Percentiles rank a stretch among this genome's conserved stretches.
These are phyloP conservation scores for Teratosphaeria gauchensis DNA, from an alignment of 2,329 filamentous ascomycete genomes.

Conservation along the genomic window DNA sequence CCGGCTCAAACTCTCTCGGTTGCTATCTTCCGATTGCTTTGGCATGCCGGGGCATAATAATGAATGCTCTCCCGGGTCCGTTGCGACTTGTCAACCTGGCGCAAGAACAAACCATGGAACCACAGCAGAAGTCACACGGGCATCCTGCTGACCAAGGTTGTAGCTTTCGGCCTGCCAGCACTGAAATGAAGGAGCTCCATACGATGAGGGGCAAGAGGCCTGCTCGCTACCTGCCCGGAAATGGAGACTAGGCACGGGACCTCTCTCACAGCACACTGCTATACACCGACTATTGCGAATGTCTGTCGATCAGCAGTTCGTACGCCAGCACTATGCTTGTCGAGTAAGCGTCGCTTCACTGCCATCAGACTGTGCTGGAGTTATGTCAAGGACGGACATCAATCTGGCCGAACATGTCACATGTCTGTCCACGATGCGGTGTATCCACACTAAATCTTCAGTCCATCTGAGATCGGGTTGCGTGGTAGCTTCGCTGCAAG, in stretches of 20 bases:
- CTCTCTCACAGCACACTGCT: background rate
- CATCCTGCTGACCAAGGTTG: background rate
- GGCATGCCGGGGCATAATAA: background rate
- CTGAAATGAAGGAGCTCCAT: background rate
- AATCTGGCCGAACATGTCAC: background rate
- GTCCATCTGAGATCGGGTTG: background rate
- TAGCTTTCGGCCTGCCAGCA: background rate
- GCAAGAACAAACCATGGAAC: background rate
- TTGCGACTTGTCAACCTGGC: background rate
- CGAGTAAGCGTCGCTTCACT: background rate
- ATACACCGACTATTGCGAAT: background rate
- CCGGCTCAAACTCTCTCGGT: background rate
- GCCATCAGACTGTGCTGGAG: too few relatives aligned
- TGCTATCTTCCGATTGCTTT: background rate
- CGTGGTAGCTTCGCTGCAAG: background rate
- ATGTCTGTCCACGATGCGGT: background rate
- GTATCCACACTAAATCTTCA: background rate
- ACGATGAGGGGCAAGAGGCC: background rate
- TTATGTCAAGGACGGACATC: too few relatives aligned
- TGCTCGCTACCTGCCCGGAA: background rate
- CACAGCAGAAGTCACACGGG: background rate
- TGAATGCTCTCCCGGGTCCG: background rate
- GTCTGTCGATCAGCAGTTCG: background rate
- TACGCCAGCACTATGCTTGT: background rate
- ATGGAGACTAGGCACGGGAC: background rate